Evolutionary conservation across 352 stramenopile species (phyloP), one percentile per base, ranked within the genome.

Genomic region (Phytopythium chamaehyphon): DNA sequence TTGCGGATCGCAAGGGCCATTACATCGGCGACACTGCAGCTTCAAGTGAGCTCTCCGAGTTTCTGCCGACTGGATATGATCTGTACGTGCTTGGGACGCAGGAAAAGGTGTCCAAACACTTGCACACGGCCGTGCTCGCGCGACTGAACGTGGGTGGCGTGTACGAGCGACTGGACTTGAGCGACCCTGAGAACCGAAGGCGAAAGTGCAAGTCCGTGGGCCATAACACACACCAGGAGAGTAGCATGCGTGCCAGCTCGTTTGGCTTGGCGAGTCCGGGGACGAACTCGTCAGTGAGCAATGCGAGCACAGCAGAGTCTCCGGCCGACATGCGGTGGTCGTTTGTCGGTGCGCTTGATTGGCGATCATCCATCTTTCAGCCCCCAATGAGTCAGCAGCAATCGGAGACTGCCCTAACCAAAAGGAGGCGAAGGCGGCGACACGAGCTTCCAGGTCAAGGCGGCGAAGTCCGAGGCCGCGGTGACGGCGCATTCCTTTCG

Each of bases 71-170:
- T 9, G 79, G 76, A 6, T 93, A 90, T 60, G 76, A 93, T 48
- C 48, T 93, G 24, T 90, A 93, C 52, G 72, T 86, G 6, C 55
- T 93, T 16, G 77, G 77, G 0, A 82, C 80, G 1, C 79, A 93
- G 38, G 83, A 90, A 40, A 86, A 84, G 33, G 66, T 84, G 12
- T 84, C 73, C 22, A 84, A 88, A 37, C 63, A 83, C 46, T 54
- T 90, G 10, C 66, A 90, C 47, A 45, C 55, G 1, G 76, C 73
- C 10, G 64, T 90, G 16, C 62, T 83, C 1, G 69, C 66, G 6
- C 67, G 73, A 7, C 57, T 88, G 1, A 61, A 86, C 48, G 62
- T 19, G 6, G 43, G 28, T 22, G 16, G 18, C 15, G 39, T 12
- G 12, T 81, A 77, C 16, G 35, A 61, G 23, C 61, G 64, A 19